These are phyloP conservation scores for Pelargonium myrrhifolium DNA, from an alignment of 441 rosid genomes.

Conservation along the genomic window DNA sequence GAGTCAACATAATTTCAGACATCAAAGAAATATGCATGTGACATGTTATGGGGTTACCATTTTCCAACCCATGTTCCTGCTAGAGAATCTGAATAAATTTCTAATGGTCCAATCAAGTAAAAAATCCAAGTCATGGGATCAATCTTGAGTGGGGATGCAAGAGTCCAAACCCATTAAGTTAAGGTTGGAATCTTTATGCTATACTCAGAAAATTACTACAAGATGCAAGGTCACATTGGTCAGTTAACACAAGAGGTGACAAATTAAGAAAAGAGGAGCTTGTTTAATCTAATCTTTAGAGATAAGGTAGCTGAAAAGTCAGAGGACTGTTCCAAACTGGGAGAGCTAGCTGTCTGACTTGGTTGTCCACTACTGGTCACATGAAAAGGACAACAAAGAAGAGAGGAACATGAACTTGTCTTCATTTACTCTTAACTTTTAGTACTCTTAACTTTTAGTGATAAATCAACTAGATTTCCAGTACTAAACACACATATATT, in stretches of 20 bases:
- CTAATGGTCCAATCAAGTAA: neutral
- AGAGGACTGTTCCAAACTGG: neutral
- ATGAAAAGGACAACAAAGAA: neutral
- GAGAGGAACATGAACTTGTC: conserved; percentile 1
- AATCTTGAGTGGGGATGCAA: neutral
- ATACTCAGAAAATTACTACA: neutral
- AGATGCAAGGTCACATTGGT: neutral
- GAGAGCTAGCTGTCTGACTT: neutral
- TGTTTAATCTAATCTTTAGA: neutral
- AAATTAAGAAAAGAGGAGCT: neutral
- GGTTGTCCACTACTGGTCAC: conserved; percentile 1
- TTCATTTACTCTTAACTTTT: neutral
- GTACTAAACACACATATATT: neutral
- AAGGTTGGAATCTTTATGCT: conserved; percentile 2
- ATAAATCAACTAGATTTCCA: neutral
- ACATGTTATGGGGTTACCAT: neutral
- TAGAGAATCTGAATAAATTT: neutral
- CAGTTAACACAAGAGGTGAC: neutral
- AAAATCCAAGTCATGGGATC: neutral
- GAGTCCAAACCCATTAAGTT: conserved; percentile 2
- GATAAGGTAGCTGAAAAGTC: neutral
- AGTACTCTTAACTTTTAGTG: neutral
- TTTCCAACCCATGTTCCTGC: neutral
- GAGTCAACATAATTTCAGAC: neutral
- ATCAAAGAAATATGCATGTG: neutral